Base-by-base conservation (phyloP, 192 early-diverging fungal genomes). In the Mortierella hygrophila region DNA sequence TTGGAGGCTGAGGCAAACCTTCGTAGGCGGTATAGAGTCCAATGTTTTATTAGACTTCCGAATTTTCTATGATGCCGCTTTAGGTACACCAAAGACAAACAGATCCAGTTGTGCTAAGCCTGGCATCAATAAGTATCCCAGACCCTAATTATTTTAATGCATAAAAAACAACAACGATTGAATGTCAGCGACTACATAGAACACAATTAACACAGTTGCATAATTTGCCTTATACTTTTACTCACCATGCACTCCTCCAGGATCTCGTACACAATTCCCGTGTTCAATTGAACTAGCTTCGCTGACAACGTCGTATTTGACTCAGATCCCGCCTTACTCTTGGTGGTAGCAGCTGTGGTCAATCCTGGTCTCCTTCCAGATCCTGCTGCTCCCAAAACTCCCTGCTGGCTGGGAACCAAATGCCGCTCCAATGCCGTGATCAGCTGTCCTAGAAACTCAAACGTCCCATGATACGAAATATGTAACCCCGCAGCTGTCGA, bases 181-280 rank as follows among this genome's bases (percentile, higher is more conserved):
- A 5, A 40, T 40, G 38, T 40, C 38, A 40, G 38, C 6, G 38
- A 40, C 38, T 40, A 6, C 38, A 40, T 3, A 3, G 3, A 40
- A 40, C 38, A 40, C 38, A 40, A 35, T 1, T 35, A 3, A 3
- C 38, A 3, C 38, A 40, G 4, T 40, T 40, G 38, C 1, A 40
- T 40, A 40, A 3, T 0, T 40, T 40, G 38, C 3, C 38, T 40
- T 40, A 40, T 6, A 40, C 38, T 40, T 40, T 40, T 40, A 40
- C 38, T 68, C 70, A 86, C 84, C 78, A 86, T 46, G 52, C 84
- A 86, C 37, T 86, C 84, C 13, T 86, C 84, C 42, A 86, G 38
- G 38, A 40, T 3, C 38, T 40, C 84, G 16, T 86, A 86, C 0
- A 86, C 84, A 37, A 86, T 73, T 6, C 79, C 79, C 1, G 38